Conservation (phyloP, 352 stramenopile genomes). For the Elongisporangium undulatum region DNA sequence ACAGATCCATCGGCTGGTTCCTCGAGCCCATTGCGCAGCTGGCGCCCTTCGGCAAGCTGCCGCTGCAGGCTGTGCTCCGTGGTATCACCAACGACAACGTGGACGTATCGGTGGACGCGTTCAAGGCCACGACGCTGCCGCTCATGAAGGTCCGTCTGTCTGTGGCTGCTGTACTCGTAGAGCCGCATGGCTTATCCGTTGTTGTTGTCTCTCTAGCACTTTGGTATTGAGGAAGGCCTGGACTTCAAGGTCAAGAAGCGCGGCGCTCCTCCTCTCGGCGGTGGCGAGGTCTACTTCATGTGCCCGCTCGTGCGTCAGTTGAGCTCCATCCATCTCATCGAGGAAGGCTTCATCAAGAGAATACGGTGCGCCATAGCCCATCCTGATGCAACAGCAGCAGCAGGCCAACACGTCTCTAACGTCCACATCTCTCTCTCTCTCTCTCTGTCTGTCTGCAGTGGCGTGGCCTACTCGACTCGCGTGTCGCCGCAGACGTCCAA, state of each 20-base stretch:
- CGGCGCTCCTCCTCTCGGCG: conserved; percentile 81
- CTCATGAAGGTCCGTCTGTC: conserved; percentile 68
- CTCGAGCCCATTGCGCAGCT: conserved; percentile 97
- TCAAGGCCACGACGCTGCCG: conserved; percentile 93
- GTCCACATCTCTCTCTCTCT: too few relatives aligned
- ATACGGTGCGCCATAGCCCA: conserved; percentile 63
- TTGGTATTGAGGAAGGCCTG: conserved; percentile 92
- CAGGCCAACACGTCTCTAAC: background rate
- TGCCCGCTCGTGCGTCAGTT: conserved; percentile 95
- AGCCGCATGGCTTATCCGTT: background rate
- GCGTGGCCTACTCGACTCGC: conserved; percentile 95
- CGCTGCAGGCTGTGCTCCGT: conserved; percentile 91
- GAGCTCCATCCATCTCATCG: conserved; percentile 92
- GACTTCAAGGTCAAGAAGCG: conserved; percentile 90
- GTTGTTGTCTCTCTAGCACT: conserved; percentile 46
- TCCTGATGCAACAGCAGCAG: background rate
- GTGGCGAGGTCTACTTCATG: conserved; percentile 89
- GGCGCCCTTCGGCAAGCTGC: conserved; percentile 96
- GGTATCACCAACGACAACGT: conserved; percentile 95
- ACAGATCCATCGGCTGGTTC: conserved; percentile 96
- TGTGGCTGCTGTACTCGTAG: background rate
- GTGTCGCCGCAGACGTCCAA: conserved; percentile 97
- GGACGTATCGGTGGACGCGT: conserved; percentile 91
- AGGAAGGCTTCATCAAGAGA: conserved; percentile 98
- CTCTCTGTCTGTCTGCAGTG: conserved; percentile 27